Evolutionary conservation across 495 filamentous ascomycete species (phyloP), one percentile per base, ranked within the genome.

Genomic region (Poronia punctata): DNA sequence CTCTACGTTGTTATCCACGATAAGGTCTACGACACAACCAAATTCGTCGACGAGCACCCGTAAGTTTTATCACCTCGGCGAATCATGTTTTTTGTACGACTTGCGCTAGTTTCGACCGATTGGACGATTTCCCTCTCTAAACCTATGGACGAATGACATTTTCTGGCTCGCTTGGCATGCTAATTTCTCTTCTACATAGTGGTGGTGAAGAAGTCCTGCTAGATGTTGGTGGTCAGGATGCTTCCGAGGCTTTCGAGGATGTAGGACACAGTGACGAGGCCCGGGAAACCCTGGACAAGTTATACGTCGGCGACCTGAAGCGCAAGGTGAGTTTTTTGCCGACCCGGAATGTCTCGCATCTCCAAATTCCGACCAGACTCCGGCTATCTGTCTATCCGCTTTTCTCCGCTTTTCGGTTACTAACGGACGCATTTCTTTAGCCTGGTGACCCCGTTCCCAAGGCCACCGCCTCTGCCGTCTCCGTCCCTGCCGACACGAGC

Each of bases 211-310:
- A 99, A 74, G 92, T 97, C 52, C 71, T 99, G 21, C 78, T 97
- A 52, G 93, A 99, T 59, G 89, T 97, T 49, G 92, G 73, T 56
- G 92, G 92, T 57, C 88, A 95, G 68, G 92, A 99, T 68, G 84
- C 88, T 53, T 94, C 92, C 54, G 93, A 97, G 67, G 88, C 92
- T 41, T 99, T 99, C 63, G 92, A 99, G 72, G 93, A 99, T 67
- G 93, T 99, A 61, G 93, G 93, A 47, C 93, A 99, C 82, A 92
- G 84, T 62, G 93, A 99, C 64, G 93, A 99, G 73, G 93, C 93
- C 44, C 83, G 93, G 37, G 88, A 96, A 72, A 88, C 95, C 56
- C 79, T 99, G 12, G 76, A 82, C 17, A 79, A 80, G 48, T 70
- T 95, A 46, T 67, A 81, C 22, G 79, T 95, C 47, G 92, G 87